These are phyloP conservation scores for Aspergillus taichungensis DNA, from an alignment of 495 filamentous ascomycete genomes.

Conservation along the genomic window DNA sequence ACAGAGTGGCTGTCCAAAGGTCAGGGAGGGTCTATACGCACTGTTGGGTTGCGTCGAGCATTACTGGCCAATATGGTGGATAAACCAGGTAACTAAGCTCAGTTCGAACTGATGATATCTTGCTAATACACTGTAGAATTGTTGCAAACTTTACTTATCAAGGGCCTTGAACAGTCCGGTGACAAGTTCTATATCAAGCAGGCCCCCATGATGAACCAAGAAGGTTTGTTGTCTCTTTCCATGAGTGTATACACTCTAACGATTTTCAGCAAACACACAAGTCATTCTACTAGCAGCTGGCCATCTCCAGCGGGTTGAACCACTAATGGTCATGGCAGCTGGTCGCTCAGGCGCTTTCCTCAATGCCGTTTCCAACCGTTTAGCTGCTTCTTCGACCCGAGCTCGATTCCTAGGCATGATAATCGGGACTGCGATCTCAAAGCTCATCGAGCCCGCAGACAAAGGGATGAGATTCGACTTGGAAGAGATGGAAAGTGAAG, in stretches of 20 bases:
- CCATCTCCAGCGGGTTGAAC: conserved; percentile 55
- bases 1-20: conserved; percentile 56
- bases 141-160: conserved; percentile 53
- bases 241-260: conserved; percentile 7
- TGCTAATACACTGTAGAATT: conserved; percentile 30
- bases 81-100: conserved; percentile 35
- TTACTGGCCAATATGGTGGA: conserved; percentile 51
- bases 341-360: conserved; percentile 65
- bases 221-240: conserved; percentile 46
- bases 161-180: conserved; percentile 62
- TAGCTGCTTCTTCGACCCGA: conserved; percentile 64
- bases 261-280: conserved; percentile 63
- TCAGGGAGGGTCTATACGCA: conserved; percentile 50
- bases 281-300: conserved; percentile 69
- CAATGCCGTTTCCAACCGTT: conserved; percentile 73
- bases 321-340: conserved; percentile 50
- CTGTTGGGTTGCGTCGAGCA: conserved; percentile 55
- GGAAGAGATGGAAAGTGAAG: conserved; percentile 63
- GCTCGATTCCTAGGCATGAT: conserved; percentile 86
- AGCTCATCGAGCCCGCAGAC: conserved; percentile 65
- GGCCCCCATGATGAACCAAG: conserved; percentile 71
- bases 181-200: conserved; percentile 84
- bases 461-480: conserved; percentile 75
- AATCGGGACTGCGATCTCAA: conserved; percentile 72
- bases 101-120: not conserved